These are phyloP conservation scores for Blastobotrys mokoenaii DNA, from an alignment of 805 yeast species.

Conservation along the genomic window DNA sequence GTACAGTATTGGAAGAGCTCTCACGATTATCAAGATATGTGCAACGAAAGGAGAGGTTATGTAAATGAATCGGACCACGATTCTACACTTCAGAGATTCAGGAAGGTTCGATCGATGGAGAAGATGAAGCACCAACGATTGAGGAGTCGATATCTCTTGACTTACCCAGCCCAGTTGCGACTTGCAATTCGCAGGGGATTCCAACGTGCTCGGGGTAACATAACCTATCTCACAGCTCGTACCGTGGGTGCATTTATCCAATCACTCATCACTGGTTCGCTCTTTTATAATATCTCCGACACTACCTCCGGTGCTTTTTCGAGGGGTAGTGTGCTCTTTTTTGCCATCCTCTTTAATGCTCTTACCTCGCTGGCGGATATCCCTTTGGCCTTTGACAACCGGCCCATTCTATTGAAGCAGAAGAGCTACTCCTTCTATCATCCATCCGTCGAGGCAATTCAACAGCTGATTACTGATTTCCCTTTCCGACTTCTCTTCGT, in stretches of 20 bases:
- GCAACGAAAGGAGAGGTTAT: slow-evolving; percentile 39
- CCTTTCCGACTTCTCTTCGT: slow-evolving; percentile 49
- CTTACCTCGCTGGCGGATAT: slow-evolving; percentile 52
- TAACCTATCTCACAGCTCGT: slow-evolving; percentile 39
- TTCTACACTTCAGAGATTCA: slow-evolving; percentile 30
- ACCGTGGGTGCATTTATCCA: slow-evolving; percentile 42
- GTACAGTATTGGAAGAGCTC: slow-evolving; percentile 49
- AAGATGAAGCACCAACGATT: slow-evolving; percentile 32
- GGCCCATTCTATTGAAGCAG: slow-evolving; percentile 62
- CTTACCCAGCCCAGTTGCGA: slow-evolving; percentile 40
- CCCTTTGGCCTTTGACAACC: slow-evolving; percentile 37
- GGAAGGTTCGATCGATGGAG: slow-evolving; percentile 31
- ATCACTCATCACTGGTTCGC: slow-evolving; percentile 53
- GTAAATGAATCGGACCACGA: slow-evolving; percentile 20
- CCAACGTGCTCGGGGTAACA: slow-evolving; percentile 50
- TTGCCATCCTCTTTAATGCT: slow-evolving; percentile 52
- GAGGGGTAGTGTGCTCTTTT: slow-evolving; percentile 56
- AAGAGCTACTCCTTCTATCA: slow-evolving; percentile 62
- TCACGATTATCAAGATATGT: slow-evolving; percentile 33
- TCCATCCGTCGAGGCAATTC: slow-evolving; percentile 66
- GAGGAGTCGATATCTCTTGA: slow-evolving; percentile 37
- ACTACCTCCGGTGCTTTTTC: slow-evolving; percentile 51
- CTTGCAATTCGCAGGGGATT: slow-evolving; percentile 44
- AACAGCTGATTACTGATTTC: slow-evolving; percentile 50
- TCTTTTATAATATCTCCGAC: slow-evolving; percentile 45